phyloP scores from a whole-genome alignment of 495 filamentous ascomycete species.

The Antarctomyces pellizariae region DNA sequence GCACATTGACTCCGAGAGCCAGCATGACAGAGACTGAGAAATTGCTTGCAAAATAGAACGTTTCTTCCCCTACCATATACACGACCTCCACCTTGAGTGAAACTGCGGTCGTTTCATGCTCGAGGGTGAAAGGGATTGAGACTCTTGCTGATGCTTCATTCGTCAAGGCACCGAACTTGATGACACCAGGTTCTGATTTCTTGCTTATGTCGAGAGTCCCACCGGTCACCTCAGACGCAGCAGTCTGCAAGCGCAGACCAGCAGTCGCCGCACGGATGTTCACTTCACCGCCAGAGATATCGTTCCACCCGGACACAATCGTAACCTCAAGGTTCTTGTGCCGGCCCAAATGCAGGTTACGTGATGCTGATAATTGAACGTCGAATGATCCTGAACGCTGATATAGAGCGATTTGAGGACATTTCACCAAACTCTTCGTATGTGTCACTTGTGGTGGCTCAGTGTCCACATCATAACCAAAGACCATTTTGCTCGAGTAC shows the following conservation, averaged over 20 bases:
- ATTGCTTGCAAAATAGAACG: constrained; percentile 43
- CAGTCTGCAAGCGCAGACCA: constrained; percentile 61
- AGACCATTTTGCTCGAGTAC: constrained; percentile 38
- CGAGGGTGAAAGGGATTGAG: constrained; percentile 63
- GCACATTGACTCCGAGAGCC: constrained; percentile 83
- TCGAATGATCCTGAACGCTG: constrained; percentile 24
- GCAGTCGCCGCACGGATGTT: constrained; percentile 64
- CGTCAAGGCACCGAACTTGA: constrained; percentile 35
- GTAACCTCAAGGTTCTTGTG: constrained; percentile 53
- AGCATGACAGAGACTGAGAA: constrained; percentile 42
- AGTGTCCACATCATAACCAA: constrained; percentile 33
- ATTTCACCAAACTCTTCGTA: constrained; percentile 16
- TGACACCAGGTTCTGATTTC: constrained; percentile 36
- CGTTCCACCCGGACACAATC: constrained; percentile 53
- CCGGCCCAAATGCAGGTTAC: constrained; percentile 48
- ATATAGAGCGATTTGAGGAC: constrained; percentile 21
- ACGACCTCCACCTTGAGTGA: constrained; percentile 51
- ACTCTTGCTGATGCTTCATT: constrained; percentile 27
- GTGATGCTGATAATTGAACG: constrained; percentile 21
- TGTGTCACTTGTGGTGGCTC: constrained; percentile 20
- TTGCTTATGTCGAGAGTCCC: constrained; percentile 27
- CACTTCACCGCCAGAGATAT: constrained; percentile 41
- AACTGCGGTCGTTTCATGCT: constrained; percentile 49
- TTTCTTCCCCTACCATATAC: constrained; percentile 52
- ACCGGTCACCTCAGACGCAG: constrained; percentile 35